These are phyloP conservation scores for Trichoderma simmonsii DNA, from an alignment of 2,329 filamentous ascomycete species.

Conservation along the genomic window DNA sequence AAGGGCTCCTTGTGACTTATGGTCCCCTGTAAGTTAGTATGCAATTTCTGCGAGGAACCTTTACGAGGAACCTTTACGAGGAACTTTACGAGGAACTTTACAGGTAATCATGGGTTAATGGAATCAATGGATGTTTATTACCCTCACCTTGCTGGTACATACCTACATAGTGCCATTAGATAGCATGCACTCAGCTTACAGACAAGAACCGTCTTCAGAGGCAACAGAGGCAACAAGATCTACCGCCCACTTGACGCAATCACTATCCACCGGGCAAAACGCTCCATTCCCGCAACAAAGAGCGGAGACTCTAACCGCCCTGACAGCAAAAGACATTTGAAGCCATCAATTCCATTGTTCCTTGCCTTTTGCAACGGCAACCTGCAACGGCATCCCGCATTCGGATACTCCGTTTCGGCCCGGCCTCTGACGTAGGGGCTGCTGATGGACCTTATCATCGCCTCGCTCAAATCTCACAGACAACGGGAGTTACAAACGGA, in stretches of 20 bases:
- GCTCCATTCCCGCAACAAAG: background rate
- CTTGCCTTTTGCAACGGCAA: background rate
- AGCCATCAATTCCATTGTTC: background rate
- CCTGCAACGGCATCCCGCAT: background rate
- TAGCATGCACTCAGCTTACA: background rate
- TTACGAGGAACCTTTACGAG: background rate
- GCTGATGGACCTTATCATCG: background rate
- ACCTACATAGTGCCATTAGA: too few relatives aligned
- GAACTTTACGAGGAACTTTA: background rate
- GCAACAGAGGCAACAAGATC: background rate
- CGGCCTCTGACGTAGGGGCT: conserved; percentile 1
- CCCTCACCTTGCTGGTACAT: too few relatives aligned
- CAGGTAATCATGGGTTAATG: background rate
- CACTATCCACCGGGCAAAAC: background rate
- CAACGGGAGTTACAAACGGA: background rate
- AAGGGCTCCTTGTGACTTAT: background rate
- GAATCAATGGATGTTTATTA: too few relatives aligned
- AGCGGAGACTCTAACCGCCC: background rate
- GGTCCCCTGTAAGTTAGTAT: background rate
- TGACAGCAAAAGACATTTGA: background rate
- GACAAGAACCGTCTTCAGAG: background rate
- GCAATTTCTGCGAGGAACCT: background rate
- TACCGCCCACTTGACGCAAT: conserved; percentile 7
- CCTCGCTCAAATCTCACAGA: too few relatives aligned
- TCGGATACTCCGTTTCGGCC: conserved; percentile 13